These are phyloP conservation scores for Fragaria nilgerrensis DNA, from an alignment of 306 rosid species.

Conservation along the genomic window DNA sequence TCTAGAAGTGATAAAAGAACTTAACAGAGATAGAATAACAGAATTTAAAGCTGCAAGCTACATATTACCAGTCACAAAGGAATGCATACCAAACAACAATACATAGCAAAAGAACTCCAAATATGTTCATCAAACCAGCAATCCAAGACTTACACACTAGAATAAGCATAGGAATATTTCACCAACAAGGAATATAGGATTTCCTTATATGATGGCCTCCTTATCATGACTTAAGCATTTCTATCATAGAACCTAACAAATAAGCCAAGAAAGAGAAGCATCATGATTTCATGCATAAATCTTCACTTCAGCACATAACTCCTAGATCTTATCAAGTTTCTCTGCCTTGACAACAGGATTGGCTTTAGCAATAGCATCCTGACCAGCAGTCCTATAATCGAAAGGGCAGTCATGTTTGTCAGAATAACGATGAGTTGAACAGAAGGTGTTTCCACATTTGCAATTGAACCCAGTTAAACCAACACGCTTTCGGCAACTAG, in stretches of 20 bases:
- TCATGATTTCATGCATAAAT: constrained; percentile 29
- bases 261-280: constrained; percentile 33
- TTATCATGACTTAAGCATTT: constrained; percentile 32
- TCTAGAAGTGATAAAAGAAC: too few species aligned
- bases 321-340: constrained; percentile 74
- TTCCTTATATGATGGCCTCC: constrained; percentile 39
- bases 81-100: constrained; percentile 44
- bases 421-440: constrained; percentile 63
- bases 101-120: constrained; percentile 34
- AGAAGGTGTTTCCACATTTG: constrained; percentile 66
- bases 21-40: too few species aligned
- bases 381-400: constrained; percentile 57
- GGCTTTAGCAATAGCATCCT: constrained; percentile 71
- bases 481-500: constrained; percentile 63
- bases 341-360: constrained; percentile 76
- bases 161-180: constrained; percentile 40
- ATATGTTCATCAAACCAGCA: constrained; percentile 51
- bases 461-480: constrained; percentile 79
- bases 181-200: constrained; percentile 44
- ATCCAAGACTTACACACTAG: constrained; percentile 43
- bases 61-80: constrained; percentile 22
- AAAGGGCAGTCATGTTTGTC: constrained; percentile 66
- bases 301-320: constrained; percentile 21
- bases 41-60: not conserved
- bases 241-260: constrained; percentile 36